A percentile compares a stretch with the other conserved stretches of the same genome.
Evolutionary conservation across 768 basidiomycete genomes (phyloP).

Genomic region (Boletellus emodensis): DNA sequence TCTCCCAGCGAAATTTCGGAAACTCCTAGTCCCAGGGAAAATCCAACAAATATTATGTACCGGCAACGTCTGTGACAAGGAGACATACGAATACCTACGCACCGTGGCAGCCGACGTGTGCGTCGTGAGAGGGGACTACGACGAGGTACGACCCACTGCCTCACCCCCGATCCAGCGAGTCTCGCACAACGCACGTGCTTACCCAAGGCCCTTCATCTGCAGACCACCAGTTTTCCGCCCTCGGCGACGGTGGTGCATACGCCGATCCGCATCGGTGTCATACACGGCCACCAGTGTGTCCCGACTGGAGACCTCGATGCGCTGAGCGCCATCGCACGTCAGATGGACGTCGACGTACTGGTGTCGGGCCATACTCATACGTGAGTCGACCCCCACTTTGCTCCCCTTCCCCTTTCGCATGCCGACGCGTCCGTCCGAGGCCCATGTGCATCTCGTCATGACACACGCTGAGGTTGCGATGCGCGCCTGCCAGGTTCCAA

Average conservation of each 20-base stretch:
- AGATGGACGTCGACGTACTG: slow-evolving; percentile 97
- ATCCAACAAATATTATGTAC: slow-evolving; percentile 98
- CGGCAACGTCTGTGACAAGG: slow-evolving; percentile 95
- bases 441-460: background rate
- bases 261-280: slow-evolving; percentile 86
- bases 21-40: slow-evolving; percentile 91
- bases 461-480: background rate
- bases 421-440: no score
- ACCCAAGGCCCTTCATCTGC: slow-evolving; percentile 1
- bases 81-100: slow-evolving; percentile 94
- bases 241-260: slow-evolving; percentile 77
- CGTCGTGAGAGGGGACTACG: slow-evolving; percentile 91
- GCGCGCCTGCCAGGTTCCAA: slow-evolving; percentile 64
- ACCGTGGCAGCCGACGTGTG: slow-evolving; percentile 93
- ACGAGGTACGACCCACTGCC: slow-evolving; percentile 62
- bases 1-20: slow-evolving; percentile 94
- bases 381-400: slow-evolving; percentile 43
- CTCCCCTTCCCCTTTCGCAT: background rate
- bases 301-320: slow-evolving; percentile 91
- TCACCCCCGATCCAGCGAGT: no score
- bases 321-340: slow-evolving; percentile 81
- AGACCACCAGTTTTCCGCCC: slow-evolving; percentile 71
- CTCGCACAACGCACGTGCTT: background rate
- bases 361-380: slow-evolving; percentile 92
- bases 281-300: slow-evolving; percentile 92